These are phyloP conservation scores for Allantophomopsis cytisporea DNA, from an alignment of 2,329 filamentous ascomycete genomes.

Conservation along the genomic window DNA sequence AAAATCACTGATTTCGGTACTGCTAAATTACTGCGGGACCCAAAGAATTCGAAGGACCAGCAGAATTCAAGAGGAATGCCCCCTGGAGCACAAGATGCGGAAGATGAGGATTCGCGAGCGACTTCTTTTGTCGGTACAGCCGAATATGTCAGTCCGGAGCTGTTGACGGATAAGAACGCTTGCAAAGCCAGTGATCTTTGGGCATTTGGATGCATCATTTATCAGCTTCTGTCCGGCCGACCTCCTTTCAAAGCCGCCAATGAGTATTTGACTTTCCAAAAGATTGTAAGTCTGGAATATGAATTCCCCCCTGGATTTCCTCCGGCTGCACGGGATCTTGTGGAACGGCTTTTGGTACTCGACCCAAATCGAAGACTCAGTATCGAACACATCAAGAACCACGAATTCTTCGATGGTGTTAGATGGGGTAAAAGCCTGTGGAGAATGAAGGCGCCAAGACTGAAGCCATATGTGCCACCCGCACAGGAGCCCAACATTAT, in stretches of 20 bases:
- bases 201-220: slow-evolving; percentile 97
- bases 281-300: slow-evolving; percentile 90
- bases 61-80: slow-evolving; percentile 21
- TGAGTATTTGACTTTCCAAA: slow-evolving; percentile 96
- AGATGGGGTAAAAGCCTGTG: slow-evolving; percentile 74
- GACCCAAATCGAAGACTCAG: slow-evolving; percentile 76
- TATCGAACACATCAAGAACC: slow-evolving; percentile 93
- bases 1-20: slow-evolving; percentile 99
- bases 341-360: slow-evolving; percentile 80
- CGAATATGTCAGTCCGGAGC: slow-evolving; percentile 93
- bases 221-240: slow-evolving; percentile 87
- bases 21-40: slow-evolving; percentile 73
- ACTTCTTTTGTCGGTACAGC: slow-evolving; percentile 96
- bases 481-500: slow-evolving; percentile 61
- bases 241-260: slow-evolving; percentile 94
- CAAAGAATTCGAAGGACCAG: slow-evolving; percentile 20
- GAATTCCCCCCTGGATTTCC: slow-evolving; percentile 87
- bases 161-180: slow-evolving; percentile 92
- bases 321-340: slow-evolving; percentile 69
- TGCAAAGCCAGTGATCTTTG: slow-evolving; percentile 97
- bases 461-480: slow-evolving; percentile 73
- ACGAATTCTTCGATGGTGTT: slow-evolving; percentile 86
- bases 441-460: slow-evolving; percentile 76
- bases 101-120: slow-evolving; percentile 54
- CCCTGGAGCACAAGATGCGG: slow-evolving; percentile 22